Base-by-base conservation (phyloP, 2,329 filamentous ascomycete genomes). In the Ilyonectria mors-panacis region DNA sequence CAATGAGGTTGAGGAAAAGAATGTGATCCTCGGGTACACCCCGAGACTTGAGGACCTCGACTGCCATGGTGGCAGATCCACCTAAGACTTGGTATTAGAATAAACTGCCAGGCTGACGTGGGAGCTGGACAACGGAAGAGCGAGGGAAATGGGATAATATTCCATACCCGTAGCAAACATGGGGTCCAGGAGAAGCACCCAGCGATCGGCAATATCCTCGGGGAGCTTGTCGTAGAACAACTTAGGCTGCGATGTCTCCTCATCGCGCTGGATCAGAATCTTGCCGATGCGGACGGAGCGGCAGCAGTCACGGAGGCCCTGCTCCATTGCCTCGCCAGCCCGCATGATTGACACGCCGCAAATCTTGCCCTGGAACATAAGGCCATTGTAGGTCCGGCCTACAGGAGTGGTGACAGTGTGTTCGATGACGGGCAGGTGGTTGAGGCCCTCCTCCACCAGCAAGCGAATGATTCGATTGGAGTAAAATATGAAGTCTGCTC, bases 291-390 rank as follows among this genome's bases (percentile, higher is more conserved):
- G 89, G 55, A 99, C 96, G n/a, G 94, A 97, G 59, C 96, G 92
- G 83, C 96, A 99, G 84, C 96, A 99, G 82, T 99, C 95, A 67
- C 96, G 89, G 68, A 99, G 85, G 2, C 95, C 96, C 82, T 98
- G 94, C 83, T 99, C 96, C 96, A 99, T 99, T 66, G 95, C 94
- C 83, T 99, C 96, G 58, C 96, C 96, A 13, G 96, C 96, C 70
- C 96, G 91, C 96, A 99, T 98, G 76, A 99, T 99, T 7, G 94
- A 97, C 17, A 99, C 96, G 61, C 96, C 96, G 78, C 96, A 99
- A 75, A 99, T 99, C 84, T 98, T 98, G 72, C 96, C 96, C 80
- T 98, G 92, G 77, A 99, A 99, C 83, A 93, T 93, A 70, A 99
- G 93, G 30, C 96, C 96, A 37, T 93, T 89, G 82, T 99, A 99